Evolutionary conservation across 805 yeast species (phyloP), one percentile per base, ranked within the genome.

Genomic region (Scheffersomyces stipitis): DNA sequence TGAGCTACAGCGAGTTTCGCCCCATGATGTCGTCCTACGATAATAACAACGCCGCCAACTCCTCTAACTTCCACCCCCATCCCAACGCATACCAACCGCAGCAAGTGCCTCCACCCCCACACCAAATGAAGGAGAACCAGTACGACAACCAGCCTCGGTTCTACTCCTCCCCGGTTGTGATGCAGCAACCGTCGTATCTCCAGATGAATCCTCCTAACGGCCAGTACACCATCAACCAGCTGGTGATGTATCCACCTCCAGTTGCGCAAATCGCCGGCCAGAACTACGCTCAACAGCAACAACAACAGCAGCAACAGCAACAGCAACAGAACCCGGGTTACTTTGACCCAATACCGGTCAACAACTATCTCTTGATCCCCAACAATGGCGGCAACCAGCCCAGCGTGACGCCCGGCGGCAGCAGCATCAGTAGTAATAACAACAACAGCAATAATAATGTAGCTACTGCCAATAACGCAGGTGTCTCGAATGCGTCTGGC

Each of bases 361-460:
- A 49, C 31, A 55, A 52, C 35, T 54, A 54, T 37, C 37, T 54
- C 23, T 34, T 56, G 37, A 49, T 56, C 9, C 58, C 54, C 33
- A 44, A 36, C 31, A 32, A 20, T 30, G 26, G 32, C 9, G 26
- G 28, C 15, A 31, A 32, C 8, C 28, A 34, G 13, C 18, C 34
- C 4, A 15, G 15, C 15, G 26, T 12, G 15, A 18, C 30, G 14
- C 23, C 26, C 15, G 30, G 33, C 18, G 12, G 36, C 13, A 38
- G 38, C 22, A 26, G 46, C 7, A 36, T 38, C 44, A 31, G 36
- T 18, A 22, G 17, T 28, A 31, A 20, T 10, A 20, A 7, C 24
- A 7, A 7, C 24, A 20, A 20, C 24, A 20, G 10, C 24, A 20
- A 20, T 20, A 7, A 7, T 7, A 20, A 7, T 10, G 9, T 10